Evolutionary conservation across 495 filamentous ascomycete species (phyloP).

Genomic region (Podospora conica): DNA sequence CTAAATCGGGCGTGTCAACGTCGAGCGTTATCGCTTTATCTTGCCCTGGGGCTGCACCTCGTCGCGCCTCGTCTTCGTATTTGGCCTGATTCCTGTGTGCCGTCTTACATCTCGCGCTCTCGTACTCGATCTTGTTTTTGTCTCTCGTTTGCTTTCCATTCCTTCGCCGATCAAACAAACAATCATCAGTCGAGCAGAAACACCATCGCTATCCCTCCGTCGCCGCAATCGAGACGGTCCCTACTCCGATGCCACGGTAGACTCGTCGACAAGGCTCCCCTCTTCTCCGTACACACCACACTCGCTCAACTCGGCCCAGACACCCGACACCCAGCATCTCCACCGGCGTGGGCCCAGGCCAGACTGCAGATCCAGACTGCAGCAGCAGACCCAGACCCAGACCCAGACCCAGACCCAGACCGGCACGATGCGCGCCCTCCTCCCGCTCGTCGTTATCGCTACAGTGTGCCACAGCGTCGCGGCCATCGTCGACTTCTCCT

Average conservation of each 20-base stretch:
- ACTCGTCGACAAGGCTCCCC: not conserved
- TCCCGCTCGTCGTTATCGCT: constrained; percentile 29
- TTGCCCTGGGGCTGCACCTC: not conserved
- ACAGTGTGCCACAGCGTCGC: constrained; percentile 17
- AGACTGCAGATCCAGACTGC: no score
- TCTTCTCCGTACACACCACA: not conserved
- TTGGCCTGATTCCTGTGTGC: not conserved
- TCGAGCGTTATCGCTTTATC: not conserved
- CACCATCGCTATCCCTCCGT: not conserved
- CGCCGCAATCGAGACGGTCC: not conserved
- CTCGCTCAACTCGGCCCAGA: not conserved
- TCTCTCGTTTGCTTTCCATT: not conserved
- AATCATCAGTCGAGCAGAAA: not conserved
- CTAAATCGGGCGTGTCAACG: not conserved
- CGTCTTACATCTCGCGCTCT: not conserved
- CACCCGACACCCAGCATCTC: not conserved
- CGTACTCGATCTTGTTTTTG: not conserved
- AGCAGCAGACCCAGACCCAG: no score
- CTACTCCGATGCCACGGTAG: not conserved
- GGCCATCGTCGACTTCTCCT: constrained; percentile 34
- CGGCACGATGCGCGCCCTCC: constrained; percentile 21
- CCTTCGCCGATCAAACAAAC: not conserved
- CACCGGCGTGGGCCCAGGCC: not conserved
- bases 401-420: no score
- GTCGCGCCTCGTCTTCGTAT: not conserved